phyloP scores from a whole-genome alignment of 305 asterid genomes.

The Fraxinus floribunda region DNA sequence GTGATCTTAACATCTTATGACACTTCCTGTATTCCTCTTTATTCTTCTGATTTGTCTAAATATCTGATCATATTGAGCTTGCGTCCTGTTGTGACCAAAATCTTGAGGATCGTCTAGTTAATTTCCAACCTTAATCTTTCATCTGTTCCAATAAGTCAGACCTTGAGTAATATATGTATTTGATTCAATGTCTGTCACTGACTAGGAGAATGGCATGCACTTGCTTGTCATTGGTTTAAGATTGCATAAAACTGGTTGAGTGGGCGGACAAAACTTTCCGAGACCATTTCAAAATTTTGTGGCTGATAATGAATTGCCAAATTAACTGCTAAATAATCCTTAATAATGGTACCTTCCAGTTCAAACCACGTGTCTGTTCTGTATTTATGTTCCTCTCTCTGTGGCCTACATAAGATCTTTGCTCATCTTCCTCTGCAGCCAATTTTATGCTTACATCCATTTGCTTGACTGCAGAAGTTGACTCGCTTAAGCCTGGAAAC shows the following conservation, averaged over 20 bases:
- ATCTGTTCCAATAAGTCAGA: neutral
- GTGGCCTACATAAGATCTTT: neutral
- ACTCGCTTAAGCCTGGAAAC: slow-evolving; percentile 40
- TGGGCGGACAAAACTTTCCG: neutral
- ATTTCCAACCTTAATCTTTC: neutral
- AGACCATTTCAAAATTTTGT: neutral
- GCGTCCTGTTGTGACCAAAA: slow-evolving; percentile 1
- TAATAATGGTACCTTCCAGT: neutral
- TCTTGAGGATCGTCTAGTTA: neutral
- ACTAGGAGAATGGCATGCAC: neutral
- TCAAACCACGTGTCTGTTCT: neutral
- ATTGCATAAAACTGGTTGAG: neutral
- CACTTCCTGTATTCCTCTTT: neutral
- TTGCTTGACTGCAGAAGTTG: slow-evolving; percentile 50
- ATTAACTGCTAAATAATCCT: neutral
- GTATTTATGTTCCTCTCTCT: neutral
- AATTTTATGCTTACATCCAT: slow-evolving; percentile 23
- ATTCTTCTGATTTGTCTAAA: neutral
- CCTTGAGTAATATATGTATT: neutral
- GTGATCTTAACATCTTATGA: neutral
- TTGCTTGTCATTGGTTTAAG: neutral
- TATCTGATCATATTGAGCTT: slow-evolving; percentile 9
- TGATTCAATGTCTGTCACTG: neutral
- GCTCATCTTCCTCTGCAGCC: neutral
- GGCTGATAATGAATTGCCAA: neutral